These are phyloP conservation scores for Cystoisospora suis DNA, from an alignment of 169 alveolate species.

Conservation along the genomic window DNA sequence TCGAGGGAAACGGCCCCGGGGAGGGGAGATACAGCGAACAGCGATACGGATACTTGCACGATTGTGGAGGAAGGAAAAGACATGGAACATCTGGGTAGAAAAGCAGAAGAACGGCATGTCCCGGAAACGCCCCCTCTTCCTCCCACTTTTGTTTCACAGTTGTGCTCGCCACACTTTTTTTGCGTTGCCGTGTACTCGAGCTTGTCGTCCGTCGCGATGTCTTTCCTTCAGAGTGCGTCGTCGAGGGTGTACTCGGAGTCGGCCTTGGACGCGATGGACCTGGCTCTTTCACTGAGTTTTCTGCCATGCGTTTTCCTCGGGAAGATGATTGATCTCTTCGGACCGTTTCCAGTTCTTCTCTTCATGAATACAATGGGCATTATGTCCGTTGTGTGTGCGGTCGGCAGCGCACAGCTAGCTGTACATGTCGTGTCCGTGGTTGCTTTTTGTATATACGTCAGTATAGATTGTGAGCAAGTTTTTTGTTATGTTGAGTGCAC, in stretches of 20 bases:
- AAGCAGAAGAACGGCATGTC: too few species aligned
- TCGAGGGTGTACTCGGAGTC: not conserved
- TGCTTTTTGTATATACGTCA: conserved; percentile 40
- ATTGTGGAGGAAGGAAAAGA: too few species aligned
- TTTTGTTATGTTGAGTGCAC: conserved; percentile 40
- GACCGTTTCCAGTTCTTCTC: conserved; percentile 6
- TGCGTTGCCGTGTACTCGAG: conserved; percentile 12
- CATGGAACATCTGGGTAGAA: too few species aligned
- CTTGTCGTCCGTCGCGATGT: not conserved
- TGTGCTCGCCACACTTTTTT: not conserved
- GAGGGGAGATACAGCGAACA: too few species aligned
- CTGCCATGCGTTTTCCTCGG: conserved; percentile 53
- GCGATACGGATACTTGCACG: too few species aligned
- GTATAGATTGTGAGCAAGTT: conserved; percentile 35
- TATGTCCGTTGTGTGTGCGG: conserved; percentile 24
- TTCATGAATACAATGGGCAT: conserved; percentile 49
- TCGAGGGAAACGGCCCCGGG: too few species aligned
- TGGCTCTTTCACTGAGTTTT: not conserved
- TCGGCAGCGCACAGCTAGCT: not conserved
- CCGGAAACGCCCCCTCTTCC: too few species aligned
- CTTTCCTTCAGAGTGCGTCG: conserved; percentile 40
- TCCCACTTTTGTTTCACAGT: conserved; percentile 20
- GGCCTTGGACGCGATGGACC: not conserved
- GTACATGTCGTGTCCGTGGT: not conserved
- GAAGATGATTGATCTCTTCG: conserved; percentile 33